These are phyloP conservation scores for Tetradesmus lagerheimii DNA, from an alignment of 139 green algal species.

Conservation along the genomic window DNA sequence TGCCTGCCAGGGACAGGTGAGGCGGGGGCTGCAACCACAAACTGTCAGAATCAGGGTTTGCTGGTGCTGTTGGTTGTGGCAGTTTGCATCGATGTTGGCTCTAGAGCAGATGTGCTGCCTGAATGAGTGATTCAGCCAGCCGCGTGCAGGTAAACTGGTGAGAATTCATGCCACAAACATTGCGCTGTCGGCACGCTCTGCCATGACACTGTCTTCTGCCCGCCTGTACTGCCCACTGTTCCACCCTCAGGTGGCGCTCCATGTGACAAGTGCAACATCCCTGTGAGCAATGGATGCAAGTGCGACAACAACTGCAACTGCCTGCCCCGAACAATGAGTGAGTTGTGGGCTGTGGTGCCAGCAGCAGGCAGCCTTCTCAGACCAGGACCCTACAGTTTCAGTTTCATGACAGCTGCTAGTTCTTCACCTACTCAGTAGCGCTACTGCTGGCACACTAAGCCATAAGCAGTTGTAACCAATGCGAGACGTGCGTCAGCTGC, in stretches of 20 bases:
- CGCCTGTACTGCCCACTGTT: not conserved
- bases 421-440: not conserved
- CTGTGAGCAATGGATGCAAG: not conserved
- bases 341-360: too few species aligned
- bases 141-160: not conserved
- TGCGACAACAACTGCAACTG: not conserved
- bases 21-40: not conserved
- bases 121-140: not conserved
- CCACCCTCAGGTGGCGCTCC: not conserved
- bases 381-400: not conserved
- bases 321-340: too few species aligned
- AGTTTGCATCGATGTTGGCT: not conserved
- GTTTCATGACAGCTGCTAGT: not conserved
- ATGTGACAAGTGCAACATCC: constrained; percentile 2
- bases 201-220: not conserved
- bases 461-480: not conserved
- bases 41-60: not conserved
- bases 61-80: not conserved
- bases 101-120: too few species aligned
- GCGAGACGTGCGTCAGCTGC: not conserved
- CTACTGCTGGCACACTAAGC: too few species aligned
- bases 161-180: not conserved
- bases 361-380: too few species aligned
- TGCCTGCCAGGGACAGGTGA: constrained; percentile 2
- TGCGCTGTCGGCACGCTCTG: not conserved